These are phyloP conservation scores for Lichtheimia corymbifera DNA, from an alignment of 371 early-diverging fungal species.

Conservation along the genomic window DNA sequence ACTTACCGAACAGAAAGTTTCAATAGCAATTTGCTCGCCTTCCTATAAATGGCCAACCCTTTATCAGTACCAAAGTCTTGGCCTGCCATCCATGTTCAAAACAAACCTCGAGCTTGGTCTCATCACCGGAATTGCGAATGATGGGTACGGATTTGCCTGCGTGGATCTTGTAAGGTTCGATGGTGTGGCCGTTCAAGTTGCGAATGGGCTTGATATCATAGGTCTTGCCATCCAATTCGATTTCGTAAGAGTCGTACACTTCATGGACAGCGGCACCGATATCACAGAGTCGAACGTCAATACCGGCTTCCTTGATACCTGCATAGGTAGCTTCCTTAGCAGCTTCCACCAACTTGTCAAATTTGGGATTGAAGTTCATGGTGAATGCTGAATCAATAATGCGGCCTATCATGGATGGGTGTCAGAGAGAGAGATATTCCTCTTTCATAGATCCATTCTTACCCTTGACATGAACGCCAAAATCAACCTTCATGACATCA, in stretches of 20 bases:
- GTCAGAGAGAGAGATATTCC: not conserved
- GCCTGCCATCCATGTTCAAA: not conserved
- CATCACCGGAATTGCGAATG: conserved; percentile 84
- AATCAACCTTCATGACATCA: conserved; percentile 99
- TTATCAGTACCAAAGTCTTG: not conserved
- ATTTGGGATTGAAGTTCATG: conserved; percentile 92
- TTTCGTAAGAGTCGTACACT: conserved; percentile 97
- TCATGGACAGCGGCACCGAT: conserved; percentile 99
- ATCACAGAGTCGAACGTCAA: conserved; percentile 96
- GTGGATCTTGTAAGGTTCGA: conserved; percentile 96
- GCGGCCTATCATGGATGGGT: conserved; percentile 48
- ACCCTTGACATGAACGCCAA: conserved; percentile 98
- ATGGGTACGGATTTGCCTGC: conserved; percentile 98
- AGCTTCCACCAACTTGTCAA: conserved; percentile 87
- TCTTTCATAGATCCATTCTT: too few relatives aligned
- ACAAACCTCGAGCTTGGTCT: conserved; percentile 90
- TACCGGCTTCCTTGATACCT: conserved; percentile 94
- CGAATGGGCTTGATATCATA: conserved; percentile 95
- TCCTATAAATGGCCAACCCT: conserved; percentile 50
- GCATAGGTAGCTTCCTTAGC: conserved; percentile 98
- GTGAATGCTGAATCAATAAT: conserved; percentile 99
- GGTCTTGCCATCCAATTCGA: conserved; percentile 93
- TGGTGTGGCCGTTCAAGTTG: conserved; percentile 98
- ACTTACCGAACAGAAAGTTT: conserved; percentile 94
- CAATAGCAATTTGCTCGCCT: conserved; percentile 98